Conservation (phyloP, 176 grass and related monocot genomes). For the Oropetium thomaeum region DNA sequence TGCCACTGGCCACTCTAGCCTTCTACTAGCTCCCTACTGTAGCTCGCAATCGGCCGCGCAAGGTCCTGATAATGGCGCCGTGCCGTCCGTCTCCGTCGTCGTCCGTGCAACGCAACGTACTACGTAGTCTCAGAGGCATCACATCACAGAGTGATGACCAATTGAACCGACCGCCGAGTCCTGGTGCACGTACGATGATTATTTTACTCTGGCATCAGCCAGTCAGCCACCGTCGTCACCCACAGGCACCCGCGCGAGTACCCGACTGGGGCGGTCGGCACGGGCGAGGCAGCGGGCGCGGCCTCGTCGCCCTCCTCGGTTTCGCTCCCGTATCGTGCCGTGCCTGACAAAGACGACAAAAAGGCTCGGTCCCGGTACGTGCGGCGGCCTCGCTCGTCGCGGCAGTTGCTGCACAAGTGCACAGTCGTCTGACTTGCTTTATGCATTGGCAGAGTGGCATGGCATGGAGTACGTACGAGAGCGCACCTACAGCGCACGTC, state of each 20-base stretch:
- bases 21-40: background rate
- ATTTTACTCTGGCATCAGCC: background rate
- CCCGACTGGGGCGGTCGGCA: conserved; percentile 28
- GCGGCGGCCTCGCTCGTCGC: background rate
- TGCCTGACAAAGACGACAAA: background rate
- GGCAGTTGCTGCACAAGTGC: background rate
- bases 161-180: too few species aligned
- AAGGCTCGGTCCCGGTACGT: background rate
- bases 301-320: background rate
- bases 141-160: too few species aligned
- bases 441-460: too few species aligned
- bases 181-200: too few species aligned
- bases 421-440: background rate
- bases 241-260: conserved; percentile 9
- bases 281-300: conserved; percentile 7
- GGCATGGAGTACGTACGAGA: too few species aligned
- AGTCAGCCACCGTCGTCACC: background rate
- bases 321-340: background rate
- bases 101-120: too few species aligned
- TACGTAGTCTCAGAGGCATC: too few species aligned
- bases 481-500: too few species aligned
- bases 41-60: too few species aligned
- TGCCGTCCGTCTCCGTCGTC: too few species aligned
- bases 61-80: too few species aligned
- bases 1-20: background rate